phyloP scores from a whole-genome alignment of 208 protist species.

The Vickermania ingenoplastis region DNA sequence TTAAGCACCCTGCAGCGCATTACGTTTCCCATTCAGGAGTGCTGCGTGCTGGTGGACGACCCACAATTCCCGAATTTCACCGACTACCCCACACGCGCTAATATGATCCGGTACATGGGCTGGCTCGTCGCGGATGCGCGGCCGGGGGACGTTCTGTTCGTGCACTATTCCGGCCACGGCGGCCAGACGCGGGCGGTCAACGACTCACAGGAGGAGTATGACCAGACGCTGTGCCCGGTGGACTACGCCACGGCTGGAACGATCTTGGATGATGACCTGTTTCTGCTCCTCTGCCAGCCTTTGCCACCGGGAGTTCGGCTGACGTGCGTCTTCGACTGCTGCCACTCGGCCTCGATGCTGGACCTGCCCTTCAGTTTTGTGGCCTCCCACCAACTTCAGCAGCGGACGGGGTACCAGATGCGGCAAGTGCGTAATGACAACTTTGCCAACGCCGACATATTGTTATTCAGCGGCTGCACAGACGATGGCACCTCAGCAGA shows the following conservation, averaged over 20 bases:
- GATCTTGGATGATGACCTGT: slow-evolving; percentile 88
- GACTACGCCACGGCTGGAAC: slow-evolving; percentile 55
- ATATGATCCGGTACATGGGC: slow-evolving; percentile 80
- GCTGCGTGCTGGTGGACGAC: slow-evolving; percentile 82
- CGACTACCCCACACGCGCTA: slow-evolving; percentile 60
- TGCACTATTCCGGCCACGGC: slow-evolving; percentile 90
- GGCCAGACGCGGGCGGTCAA: slow-evolving; percentile 34
- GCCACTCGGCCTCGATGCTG: slow-evolving; percentile 85
- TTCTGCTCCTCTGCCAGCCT: slow-evolving; percentile 54
- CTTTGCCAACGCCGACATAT: slow-evolving; percentile 70
- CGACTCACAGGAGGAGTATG: slow-evolving; percentile 65
- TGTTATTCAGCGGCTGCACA: slow-evolving; percentile 86
- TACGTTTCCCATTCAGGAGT: slow-evolving; percentile 69
- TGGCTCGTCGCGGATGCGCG: slow-evolving; percentile 70
- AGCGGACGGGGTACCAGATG: slow-evolving; percentile 30
- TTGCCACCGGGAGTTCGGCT: slow-evolving; percentile 76
- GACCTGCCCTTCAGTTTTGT: slow-evolving; percentile 86
- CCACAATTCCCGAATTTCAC: slow-evolving; percentile 61
- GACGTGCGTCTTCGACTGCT: slow-evolving; percentile 92
- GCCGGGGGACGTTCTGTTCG: slow-evolving; percentile 83
- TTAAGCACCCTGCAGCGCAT: slow-evolving; percentile 70
- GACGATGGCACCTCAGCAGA: slow-evolving; percentile 85
- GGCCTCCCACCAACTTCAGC: slow-evolving; percentile 11
- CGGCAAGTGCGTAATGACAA: slow-evolving; percentile 55
- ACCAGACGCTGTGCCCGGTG: slow-evolving; percentile 77